A percentile compares a stretch with the other conserved stretches of the same genome.
Evolutionary conservation across 2,329 filamentous ascomycete species (phyloP).

Genomic region (Fusarium equiseti): DNA sequence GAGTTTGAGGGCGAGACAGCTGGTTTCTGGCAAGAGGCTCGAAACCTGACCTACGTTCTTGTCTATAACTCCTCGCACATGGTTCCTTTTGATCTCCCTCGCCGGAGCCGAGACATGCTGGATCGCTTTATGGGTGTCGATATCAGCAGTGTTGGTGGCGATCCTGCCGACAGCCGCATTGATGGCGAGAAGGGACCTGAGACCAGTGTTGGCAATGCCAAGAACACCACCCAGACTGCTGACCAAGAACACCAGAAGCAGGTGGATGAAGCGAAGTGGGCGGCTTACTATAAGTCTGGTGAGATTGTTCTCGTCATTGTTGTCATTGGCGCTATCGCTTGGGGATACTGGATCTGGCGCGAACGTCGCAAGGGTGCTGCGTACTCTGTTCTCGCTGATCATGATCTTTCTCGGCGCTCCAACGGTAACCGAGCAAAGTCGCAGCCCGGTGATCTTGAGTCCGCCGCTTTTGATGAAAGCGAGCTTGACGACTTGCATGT

Average conservation of each 20-base stretch:
- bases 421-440: conserved; percentile 63
- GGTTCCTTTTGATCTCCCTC: conserved; percentile 94
- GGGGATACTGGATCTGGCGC: conserved; percentile 79
- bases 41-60: conserved; percentile 94
- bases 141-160: conserved; percentile 86
- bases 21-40: conserved; percentile 92
- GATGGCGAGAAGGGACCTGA: conserved; percentile 86
- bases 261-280: conserved; percentile 87
- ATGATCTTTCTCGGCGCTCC: conserved; percentile 54
- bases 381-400: conserved; percentile 64
- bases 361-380: conserved; percentile 67
- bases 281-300: conserved; percentile 88
- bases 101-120: conserved; percentile 92
- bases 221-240: conserved; percentile 67
- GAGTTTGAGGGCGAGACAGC: conserved; percentile 89
- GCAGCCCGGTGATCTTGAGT: conserved; percentile 67
- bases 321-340: conserved; percentile 75
- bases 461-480: conserved; percentile 74
- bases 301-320: conserved; percentile 88
- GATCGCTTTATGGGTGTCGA: conserved; percentile 96
- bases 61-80: conserved; percentile 98
- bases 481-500: conserved; percentile 72
- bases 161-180: conserved; percentile 81
- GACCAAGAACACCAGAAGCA: conserved; percentile 69
- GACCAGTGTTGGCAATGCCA: conserved; percentile 80